A percentile compares a stretch with the other conserved stretches of the same genome.
Evolutionary conservation across 306 rosid genomes (phyloP).

Genomic region (Urtica urens): DNA sequence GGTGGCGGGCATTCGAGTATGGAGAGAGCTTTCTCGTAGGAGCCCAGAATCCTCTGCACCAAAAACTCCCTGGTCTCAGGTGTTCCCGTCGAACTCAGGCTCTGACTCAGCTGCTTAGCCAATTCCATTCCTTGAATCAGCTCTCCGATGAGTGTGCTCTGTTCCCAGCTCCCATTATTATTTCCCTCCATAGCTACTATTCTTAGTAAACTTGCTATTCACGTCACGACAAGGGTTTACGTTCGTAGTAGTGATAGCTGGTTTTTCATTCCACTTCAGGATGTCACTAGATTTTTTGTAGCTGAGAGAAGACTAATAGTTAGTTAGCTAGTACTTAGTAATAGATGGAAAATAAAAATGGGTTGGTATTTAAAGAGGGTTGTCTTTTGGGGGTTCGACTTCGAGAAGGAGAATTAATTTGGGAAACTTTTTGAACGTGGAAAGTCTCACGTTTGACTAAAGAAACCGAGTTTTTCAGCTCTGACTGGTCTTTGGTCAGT

Average conservation of each 20-base stretch:
- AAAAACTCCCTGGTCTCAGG: conserved; percentile 30
- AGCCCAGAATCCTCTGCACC: conserved; percentile 47
- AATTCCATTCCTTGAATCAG: conserved; percentile 62
- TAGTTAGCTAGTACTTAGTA: conserved; percentile 6
- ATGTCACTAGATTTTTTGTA: no score
- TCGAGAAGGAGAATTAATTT: neutral
- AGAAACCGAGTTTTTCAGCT: conserved; percentile 46
- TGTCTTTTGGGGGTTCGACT: neutral
- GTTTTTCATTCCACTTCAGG: no score
- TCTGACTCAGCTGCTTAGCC: conserved; percentile 46
- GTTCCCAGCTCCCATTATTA: conserved; percentile 42
- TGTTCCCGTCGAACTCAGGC: conserved; percentile 25
- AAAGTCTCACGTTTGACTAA: conserved; percentile 39
- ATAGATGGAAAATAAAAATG: conserved; percentile 4
- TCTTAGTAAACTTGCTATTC: no score
- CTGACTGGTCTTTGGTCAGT: conserved; percentile 41
- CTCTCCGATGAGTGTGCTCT: conserved; percentile 38
- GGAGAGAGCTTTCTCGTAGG: conserved; percentile 58
- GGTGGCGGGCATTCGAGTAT: conserved; percentile 27
- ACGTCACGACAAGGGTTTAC: no score
- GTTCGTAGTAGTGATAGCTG: no score
- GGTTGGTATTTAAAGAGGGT: conserved; percentile 20
- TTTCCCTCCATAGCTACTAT: conserved; percentile 48
- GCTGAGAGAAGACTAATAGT: no score
- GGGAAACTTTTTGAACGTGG: neutral